Percentiles rank a stretch among this genome's conserved stretches.
These are phyloP conservation scores for Dendrobium officinale DNA, from an alignment of 106 monocot species.

Conservation along the genomic window DNA sequence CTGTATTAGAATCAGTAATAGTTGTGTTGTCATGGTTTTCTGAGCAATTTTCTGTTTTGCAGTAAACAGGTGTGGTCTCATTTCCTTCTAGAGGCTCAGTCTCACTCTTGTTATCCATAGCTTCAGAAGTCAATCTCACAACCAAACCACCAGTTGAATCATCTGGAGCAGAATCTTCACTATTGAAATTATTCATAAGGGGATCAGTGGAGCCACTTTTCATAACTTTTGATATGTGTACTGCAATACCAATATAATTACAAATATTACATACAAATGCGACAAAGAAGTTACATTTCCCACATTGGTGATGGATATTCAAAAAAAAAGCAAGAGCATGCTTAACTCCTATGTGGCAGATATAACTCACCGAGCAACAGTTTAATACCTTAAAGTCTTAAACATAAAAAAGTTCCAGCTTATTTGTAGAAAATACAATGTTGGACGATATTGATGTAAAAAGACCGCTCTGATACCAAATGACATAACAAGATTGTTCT, in stretches of 20 bases:
- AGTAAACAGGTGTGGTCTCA: neutral
- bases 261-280: neutral
- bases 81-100: neutral
- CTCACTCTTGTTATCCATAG: conserved; percentile 1
- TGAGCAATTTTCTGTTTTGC: neutral
- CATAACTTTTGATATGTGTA: neutral
- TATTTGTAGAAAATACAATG: no score
- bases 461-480: no score
- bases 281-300: neutral
- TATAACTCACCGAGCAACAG: no score
- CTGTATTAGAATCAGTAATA: neutral
- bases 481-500: no score
- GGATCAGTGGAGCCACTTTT: neutral
- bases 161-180: neutral
- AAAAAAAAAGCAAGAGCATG: neutral
- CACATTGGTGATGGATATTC: neutral
- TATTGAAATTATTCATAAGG: neutral
- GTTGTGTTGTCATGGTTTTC: no score
- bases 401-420: no score
- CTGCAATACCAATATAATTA: neutral
- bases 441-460: no score
- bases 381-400: no score
- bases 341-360: neutral
- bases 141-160: neutral
- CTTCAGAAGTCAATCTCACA: neutral